Percentiles rank a stretch among this genome's conserved stretches.
Evolutionary conservation across 2,329 filamentous ascomycete genomes (phyloP).

Genomic region (Arthrobotrys sinensis): DNA sequence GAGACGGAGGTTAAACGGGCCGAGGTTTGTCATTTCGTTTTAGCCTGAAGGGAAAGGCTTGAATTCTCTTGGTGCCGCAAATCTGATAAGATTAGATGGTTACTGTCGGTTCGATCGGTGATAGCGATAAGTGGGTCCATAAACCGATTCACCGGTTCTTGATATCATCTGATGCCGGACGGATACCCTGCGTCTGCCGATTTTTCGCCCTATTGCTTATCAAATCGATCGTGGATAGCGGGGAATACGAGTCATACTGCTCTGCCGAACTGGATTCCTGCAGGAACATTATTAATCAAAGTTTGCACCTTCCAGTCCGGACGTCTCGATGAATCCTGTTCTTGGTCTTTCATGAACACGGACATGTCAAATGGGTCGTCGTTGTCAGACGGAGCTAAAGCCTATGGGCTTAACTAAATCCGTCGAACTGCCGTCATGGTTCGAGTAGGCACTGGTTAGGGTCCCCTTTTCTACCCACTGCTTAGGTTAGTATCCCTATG

Average conservation of each 20-base stretch:
- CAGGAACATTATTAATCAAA: conserved; percentile 9
- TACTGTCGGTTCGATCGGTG: neutral
- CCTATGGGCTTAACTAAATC: conserved; percentile 3
- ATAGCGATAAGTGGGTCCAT: conserved; percentile 3
- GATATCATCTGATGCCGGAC: neutral
- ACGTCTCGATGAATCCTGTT: neutral
- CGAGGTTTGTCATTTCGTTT: conserved; percentile 46
- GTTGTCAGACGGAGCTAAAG: neutral
- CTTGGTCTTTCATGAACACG: neutral
- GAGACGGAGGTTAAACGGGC: conserved; percentile 52
- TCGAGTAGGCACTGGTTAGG: neutral
- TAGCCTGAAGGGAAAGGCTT: conserved; percentile 47
- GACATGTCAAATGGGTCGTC: neutral
- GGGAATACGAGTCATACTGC: neutral
- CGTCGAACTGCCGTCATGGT: conserved; percentile 1
- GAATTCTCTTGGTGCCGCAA: conserved; percentile 19
- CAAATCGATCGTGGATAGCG: neutral
- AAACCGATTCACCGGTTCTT: conserved; percentile 5
- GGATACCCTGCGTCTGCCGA: neutral
- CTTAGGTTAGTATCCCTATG: neutral
- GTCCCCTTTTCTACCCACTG: neutral
- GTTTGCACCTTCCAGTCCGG: neutral
- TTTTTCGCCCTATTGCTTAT: neutral
- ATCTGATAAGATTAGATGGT: conserved; percentile 56
- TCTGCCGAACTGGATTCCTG: no score